phyloP scores from a whole-genome alignment of 345 rosid genomes.

The Corchorus olitorius region DNA sequence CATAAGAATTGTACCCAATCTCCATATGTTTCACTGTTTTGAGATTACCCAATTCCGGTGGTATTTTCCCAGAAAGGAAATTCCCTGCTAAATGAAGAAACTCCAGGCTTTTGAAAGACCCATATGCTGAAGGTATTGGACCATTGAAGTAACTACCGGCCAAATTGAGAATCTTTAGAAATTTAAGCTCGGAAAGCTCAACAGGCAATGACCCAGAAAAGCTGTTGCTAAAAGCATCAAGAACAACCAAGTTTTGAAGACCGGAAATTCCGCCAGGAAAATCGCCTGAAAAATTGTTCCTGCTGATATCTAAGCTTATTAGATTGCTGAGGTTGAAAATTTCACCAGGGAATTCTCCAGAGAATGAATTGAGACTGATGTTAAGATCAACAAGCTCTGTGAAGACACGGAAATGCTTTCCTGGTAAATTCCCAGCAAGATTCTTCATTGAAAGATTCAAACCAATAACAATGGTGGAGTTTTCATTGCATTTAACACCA shows the following conservation, averaged over 20 bases:
- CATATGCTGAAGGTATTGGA: conserved; percentile 72
- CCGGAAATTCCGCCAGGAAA: conserved; percentile 59
- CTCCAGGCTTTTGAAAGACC: conserved; percentile 68
- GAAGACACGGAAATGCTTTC: conserved; percentile 54
- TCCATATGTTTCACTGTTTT: conserved; percentile 80
- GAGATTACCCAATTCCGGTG: conserved; percentile 69
- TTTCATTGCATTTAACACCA: conserved; percentile 66
- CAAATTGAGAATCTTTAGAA: conserved; percentile 69
- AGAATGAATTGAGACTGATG: conserved; percentile 76
- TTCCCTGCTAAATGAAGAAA: conserved; percentile 88
- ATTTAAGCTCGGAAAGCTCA: conserved; percentile 52
- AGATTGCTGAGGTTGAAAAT: conserved; percentile 58
- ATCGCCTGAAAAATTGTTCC: conserved; percentile 78
- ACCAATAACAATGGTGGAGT: conserved; percentile 56
- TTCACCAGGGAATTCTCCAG: conserved; percentile 62
- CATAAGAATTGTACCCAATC: conserved; percentile 85
- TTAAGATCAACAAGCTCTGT: conserved; percentile 77
- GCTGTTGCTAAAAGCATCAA: conserved; percentile 90
- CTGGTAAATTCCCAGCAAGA: conserved; percentile 62
- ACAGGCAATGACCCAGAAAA: conserved; percentile 77
- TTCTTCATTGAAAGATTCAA: conserved; percentile 64
- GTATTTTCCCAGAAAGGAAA: conserved; percentile 59
- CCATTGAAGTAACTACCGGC: conserved; percentile 95
- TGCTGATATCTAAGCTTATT: conserved; percentile 71
- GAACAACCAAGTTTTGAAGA: conserved; percentile 49